Percentiles rank a stretch among this genome's conserved stretches.
These are phyloP conservation scores for Diplodia mutila DNA, from an alignment of 2,329 filamentous ascomycete species.

Conservation along the genomic window DNA sequence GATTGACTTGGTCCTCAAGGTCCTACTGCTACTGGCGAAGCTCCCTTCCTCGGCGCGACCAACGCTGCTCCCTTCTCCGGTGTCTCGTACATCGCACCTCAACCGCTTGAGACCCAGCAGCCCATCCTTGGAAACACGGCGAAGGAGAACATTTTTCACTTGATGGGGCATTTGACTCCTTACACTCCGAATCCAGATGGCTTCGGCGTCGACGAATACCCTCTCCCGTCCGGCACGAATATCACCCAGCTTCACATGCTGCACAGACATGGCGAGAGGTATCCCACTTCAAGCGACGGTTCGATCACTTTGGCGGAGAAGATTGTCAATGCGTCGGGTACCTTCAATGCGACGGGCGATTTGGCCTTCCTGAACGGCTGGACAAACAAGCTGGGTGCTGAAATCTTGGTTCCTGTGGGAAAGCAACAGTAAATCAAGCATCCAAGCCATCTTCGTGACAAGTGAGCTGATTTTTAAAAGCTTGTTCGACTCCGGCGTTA, in stretches of 20 bases:
- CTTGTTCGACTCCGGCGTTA: conserved; percentile 69
- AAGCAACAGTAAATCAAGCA: conserved; percentile 60
- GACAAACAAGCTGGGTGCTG: conserved; percentile 69
- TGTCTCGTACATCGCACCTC: conserved; percentile 68
- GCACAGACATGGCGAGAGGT: conserved; percentile 73
- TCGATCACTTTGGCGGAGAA: conserved; percentile 61
- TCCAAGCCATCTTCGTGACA: no score
- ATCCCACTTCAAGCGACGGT: conserved; percentile 66
- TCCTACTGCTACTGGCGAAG: conserved; percentile 69
- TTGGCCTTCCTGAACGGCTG: conserved; percentile 71
- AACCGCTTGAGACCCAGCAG: conserved; percentile 71
- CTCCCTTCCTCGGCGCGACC: conserved; percentile 73
- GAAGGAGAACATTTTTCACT: conserved; percentile 69
- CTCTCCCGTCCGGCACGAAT: conserved; percentile 67
- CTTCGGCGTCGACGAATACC: conserved; percentile 74
- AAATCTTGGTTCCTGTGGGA: conserved; percentile 73
- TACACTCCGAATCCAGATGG: conserved; percentile 70
- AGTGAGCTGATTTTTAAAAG: conserved; percentile 1
- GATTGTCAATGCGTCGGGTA: conserved; percentile 59
- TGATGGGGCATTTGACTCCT: conserved; percentile 70
- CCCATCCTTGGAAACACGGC: conserved; percentile 64
- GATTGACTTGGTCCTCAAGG: conserved; percentile 43
- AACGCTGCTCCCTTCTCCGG: conserved; percentile 65
- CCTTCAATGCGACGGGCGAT: conserved; percentile 60
- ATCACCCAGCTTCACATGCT: conserved; percentile 74